Conservation (phyloP, 306 rosid species). For the Prinsepia uniflora region DNA sequence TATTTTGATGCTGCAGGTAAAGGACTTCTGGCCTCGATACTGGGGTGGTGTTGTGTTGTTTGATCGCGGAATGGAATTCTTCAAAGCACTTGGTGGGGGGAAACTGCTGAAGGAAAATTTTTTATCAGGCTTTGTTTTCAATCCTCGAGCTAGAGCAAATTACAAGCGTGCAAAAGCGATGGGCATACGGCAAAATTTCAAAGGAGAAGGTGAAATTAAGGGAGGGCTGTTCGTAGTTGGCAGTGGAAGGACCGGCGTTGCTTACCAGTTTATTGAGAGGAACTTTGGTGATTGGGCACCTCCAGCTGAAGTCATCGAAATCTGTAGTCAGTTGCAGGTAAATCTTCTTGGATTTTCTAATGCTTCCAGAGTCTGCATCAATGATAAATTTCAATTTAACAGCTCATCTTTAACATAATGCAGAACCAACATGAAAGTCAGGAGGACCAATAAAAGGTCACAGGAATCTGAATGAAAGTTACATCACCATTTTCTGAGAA, state of each 20-base stretch:
- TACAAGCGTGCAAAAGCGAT: slow-evolving; percentile 71
- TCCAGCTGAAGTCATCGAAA: slow-evolving; percentile 65
- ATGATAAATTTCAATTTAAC: slow-evolving; percentile 16
- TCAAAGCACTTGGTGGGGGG: slow-evolving; percentile 88
- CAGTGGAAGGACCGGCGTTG: slow-evolving; percentile 64
- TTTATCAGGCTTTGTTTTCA: slow-evolving; percentile 70
- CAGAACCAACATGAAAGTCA: slow-evolving; percentile 46
- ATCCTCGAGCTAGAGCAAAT: slow-evolving; percentile 69
- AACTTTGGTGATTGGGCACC: slow-evolving; percentile 98
- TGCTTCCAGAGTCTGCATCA: not conserved
- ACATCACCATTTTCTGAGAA: not conserved
- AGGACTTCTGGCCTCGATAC: slow-evolving; percentile 84
- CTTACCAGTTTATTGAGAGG: slow-evolving; percentile 85
- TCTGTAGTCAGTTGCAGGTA: slow-evolving; percentile 70
- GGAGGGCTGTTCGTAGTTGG: slow-evolving; percentile 82
- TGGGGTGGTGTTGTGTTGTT: slow-evolving; percentile 86
- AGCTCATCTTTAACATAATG: slow-evolving; percentile 33
- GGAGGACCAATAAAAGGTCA: slow-evolving; percentile 22
- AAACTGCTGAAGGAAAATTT: slow-evolving; percentile 72
- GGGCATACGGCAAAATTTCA: slow-evolving; percentile 61
- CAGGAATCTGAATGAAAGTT: slow-evolving; percentile 17
- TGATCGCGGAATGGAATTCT: slow-evolving; percentile 57
- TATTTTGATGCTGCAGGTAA: slow-evolving; percentile 45
- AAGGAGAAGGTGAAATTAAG: slow-evolving; percentile 89
- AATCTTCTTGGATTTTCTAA: slow-evolving; percentile 12